Percentiles rank a stretch among this genome's conserved stretches.
phyloP scores from a whole-genome alignment of 495 filamentous ascomycete species.

The Neurospora sp. region DNA sequence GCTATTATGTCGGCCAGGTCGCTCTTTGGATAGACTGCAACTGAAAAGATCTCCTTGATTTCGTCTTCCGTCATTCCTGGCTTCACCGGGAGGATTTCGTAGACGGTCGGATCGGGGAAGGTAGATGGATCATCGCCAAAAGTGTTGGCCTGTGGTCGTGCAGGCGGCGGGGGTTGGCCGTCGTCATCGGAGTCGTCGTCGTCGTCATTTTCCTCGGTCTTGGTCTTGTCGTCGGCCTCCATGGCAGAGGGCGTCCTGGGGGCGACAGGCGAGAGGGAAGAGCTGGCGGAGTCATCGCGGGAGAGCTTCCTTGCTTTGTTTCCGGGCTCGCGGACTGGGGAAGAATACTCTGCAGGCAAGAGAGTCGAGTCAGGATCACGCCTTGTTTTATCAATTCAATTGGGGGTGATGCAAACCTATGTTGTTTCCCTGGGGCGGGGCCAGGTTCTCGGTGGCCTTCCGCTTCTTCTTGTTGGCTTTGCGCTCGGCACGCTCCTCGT shows the following conservation, averaged over 20 bases:
- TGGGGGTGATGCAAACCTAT: slow-evolving; percentile 28
- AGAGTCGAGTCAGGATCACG: neutral
- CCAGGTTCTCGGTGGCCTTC: slow-evolving; percentile 39
- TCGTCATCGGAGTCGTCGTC: slow-evolving; percentile 55
- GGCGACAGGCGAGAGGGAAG: slow-evolving; percentile 51
- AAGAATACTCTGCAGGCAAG: slow-evolving; percentile 28
- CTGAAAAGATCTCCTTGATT: slow-evolving; percentile 75
- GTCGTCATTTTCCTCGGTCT: slow-evolving; percentile 36
- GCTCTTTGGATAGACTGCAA: slow-evolving; percentile 67
- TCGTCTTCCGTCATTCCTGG: slow-evolving; percentile 71
- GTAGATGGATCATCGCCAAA: slow-evolving; percentile 89
- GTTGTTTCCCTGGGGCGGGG: slow-evolving; percentile 55
- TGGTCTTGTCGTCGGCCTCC: slow-evolving; percentile 40
- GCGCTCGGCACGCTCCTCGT: slow-evolving; percentile 37
- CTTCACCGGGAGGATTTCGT: slow-evolving; percentile 72
- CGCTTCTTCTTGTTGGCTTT: slow-evolving; percentile 49
- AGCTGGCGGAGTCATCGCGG: slow-evolving; percentile 49
- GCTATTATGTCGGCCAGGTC: slow-evolving; percentile 79
- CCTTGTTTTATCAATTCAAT: neutral
- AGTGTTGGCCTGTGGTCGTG: slow-evolving; percentile 62
- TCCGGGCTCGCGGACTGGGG: slow-evolving; percentile 30
- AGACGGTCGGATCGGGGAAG: slow-evolving; percentile 87
- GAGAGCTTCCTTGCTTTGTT: slow-evolving; percentile 37
- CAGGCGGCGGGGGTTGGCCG: slow-evolving; percentile 68
- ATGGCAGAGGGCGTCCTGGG: slow-evolving; percentile 38